Evolutionary conservation across 1,139 yeast genomes (phyloP).

Genomic region (Hansenula lynferdii): DNA sequence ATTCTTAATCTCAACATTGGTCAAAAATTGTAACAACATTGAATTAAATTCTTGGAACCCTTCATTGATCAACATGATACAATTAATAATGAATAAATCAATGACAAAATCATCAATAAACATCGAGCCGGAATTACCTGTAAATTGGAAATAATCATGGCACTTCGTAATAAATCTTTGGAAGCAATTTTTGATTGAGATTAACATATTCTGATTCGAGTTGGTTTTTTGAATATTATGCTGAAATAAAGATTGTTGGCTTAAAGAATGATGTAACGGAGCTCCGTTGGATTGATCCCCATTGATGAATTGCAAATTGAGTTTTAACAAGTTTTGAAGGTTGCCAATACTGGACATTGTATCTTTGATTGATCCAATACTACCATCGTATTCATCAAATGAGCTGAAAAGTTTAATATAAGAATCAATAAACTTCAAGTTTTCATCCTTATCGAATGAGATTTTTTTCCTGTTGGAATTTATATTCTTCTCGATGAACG

Average conservation of each 20-base stretch:
- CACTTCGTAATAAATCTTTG: neutral
- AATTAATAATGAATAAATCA: constrained; percentile 2
- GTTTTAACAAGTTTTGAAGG: neutral
- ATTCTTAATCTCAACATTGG: neutral
- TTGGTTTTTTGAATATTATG: neutral
- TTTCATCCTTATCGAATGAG: constrained; percentile 17
- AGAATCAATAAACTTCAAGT: constrained; percentile 15
- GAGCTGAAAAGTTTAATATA: constrained; percentile 7
- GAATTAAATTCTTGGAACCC: constrained; percentile 1
- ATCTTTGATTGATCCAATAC: too few relatives aligned
- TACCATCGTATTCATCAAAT: constrained; percentile 2
- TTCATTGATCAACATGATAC: constrained; percentile 3
- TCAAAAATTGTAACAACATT: neutral
- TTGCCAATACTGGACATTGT: too few relatives aligned
- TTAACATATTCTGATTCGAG: too few relatives aligned
- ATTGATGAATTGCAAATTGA: neutral
- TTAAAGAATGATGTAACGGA: neutral
- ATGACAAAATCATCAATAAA: constrained; percentile 1
- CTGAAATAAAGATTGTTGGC: neutral
- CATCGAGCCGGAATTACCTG: too few relatives aligned
- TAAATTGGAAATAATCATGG: neutral
- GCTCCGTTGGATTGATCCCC: neutral
- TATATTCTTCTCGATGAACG: constrained; percentile 17
- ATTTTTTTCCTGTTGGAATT: constrained; percentile 21
- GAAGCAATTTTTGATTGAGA: neutral